A percentile compares a stretch with the other conserved stretches of the same genome.
phyloP scores from a whole-genome alignment of 2,329 filamentous ascomycete genomes.

The Zalaria obscura region DNA sequence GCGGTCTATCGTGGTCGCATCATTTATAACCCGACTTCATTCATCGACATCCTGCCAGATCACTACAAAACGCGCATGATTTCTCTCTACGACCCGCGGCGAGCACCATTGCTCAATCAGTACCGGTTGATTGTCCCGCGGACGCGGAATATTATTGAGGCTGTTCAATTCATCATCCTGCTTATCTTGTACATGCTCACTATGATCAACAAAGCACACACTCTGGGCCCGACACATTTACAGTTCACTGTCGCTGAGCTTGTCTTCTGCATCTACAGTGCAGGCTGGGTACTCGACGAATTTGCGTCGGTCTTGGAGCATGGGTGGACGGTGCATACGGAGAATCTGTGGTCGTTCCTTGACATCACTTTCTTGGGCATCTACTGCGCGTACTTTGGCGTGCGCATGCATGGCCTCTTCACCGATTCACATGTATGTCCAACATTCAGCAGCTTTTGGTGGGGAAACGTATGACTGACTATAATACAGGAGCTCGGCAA shows the following conservation, averaged over 20 bases:
- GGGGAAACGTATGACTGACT: not conserved
- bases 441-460: conserved; percentile 6
- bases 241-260: conserved; percentile 40
- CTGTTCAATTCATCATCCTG: conserved; percentile 57
- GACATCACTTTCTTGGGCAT: conserved; percentile 66
- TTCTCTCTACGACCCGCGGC: conserved; percentile 62
- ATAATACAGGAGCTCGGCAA: conserved; percentile 30
- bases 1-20: conserved; percentile 71
- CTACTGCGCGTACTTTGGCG: conserved; percentile 51
- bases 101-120: conserved; percentile 66
- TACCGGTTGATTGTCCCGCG: conserved; percentile 73
- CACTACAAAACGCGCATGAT: conserved; percentile 77
- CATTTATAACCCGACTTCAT: conserved; percentile 68
- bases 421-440: conserved; percentile 22
- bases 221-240: conserved; percentile 19
- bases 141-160: conserved; percentile 62
- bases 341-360: conserved; percentile 80
- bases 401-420: conserved; percentile 52
- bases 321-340: conserved; percentile 66
- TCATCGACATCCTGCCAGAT: conserved; percentile 73
- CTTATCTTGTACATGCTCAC: conserved; percentile 55
- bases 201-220: conserved; percentile 54
- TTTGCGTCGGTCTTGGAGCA: conserved; percentile 66
- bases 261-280: conserved; percentile 57
- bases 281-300: conserved; percentile 69